phyloP scores from a whole-genome alignment of 139 green algal genomes.

The Nannochloris sp. region DNA sequence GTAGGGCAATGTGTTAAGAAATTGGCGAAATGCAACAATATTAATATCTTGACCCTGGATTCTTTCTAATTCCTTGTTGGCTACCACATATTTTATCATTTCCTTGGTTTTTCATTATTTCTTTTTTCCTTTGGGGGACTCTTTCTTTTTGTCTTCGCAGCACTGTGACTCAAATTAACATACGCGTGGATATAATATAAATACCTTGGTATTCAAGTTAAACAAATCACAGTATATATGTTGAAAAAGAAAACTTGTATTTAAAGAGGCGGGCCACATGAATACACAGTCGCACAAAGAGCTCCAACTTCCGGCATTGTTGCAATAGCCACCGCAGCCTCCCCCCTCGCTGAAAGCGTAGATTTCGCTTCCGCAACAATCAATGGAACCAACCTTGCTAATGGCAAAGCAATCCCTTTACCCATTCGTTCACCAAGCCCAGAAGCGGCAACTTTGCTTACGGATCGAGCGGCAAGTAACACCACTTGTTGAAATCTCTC shows the following conservation, averaged over 20 bases:
- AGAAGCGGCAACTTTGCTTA: background rate
- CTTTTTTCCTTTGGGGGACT: too few relatives aligned
- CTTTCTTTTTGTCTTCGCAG: too few relatives aligned
- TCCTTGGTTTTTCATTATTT: too few relatives aligned
- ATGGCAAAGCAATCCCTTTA: conserved; percentile 2
- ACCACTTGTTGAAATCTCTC: conserved; percentile 20
- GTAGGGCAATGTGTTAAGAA: too few relatives aligned
- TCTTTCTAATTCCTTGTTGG: too few relatives aligned
- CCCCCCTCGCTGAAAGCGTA: background rate
- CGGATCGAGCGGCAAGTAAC: background rate
- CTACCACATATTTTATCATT: too few relatives aligned
- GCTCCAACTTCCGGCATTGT: conserved; percentile 15
- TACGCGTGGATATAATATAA: too few relatives aligned
- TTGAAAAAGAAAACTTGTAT: background rate
- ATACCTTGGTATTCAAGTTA: background rate
- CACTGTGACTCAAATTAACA: too few relatives aligned
- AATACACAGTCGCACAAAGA: conserved; percentile 32
- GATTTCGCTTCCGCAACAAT: conserved; percentile 7
- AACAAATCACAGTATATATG: background rate
- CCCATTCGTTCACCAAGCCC: conserved; percentile 8
- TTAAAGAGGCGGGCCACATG: conserved; percentile 25
- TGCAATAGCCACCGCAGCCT: conserved; percentile 4
- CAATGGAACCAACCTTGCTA: conserved; percentile 31
- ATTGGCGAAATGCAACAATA: too few relatives aligned
- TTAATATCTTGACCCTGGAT: too few relatives aligned